A percentile compares a stretch with the other conserved stretches of the same genome.
Evolutionary conservation across 352 stramenopile species (phyloP).

Genomic region (Pythium brassicae): DNA sequence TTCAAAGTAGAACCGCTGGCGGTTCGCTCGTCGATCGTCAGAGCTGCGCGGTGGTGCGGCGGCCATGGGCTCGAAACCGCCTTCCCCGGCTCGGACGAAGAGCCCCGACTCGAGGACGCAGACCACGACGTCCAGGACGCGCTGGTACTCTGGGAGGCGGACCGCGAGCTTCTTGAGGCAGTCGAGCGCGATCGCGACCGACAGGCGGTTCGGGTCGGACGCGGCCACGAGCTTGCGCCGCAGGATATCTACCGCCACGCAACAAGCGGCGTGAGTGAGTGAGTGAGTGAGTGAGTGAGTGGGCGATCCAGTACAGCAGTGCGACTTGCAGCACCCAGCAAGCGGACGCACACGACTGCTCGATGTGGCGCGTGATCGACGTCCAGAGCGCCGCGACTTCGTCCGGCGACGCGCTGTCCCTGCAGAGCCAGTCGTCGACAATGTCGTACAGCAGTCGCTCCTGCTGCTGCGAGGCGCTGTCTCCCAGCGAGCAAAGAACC

Average conservation of each 20-base stretch:
- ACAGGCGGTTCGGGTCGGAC: constrained; percentile 40
- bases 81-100: constrained; percentile 11
- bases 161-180: constrained; percentile 58
- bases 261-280: too few species aligned
- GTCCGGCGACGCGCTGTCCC: constrained; percentile 26
- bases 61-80: neutral
- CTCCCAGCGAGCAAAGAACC: neutral
- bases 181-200: constrained; percentile 63
- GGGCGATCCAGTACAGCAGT: too few species aligned
- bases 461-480: constrained; percentile 19
- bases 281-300: too few species aligned
- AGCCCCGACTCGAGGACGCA: constrained; percentile 46
- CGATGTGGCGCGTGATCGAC: constrained; percentile 59
- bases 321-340: too few species aligned
- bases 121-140: constrained; percentile 52
- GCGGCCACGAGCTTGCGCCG: constrained; percentile 40
- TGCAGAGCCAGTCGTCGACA: constrained; percentile 57
- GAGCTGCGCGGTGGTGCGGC: neutral
- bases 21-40: neutral
- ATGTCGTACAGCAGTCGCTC: constrained; percentile 53
- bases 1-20: constrained; percentile 46
- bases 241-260: constrained; percentile 43
- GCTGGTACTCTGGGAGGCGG: constrained; percentile 53
- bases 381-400: constrained; percentile 59
- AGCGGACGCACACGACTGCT: constrained; percentile 47